phyloP scores from a whole-genome alignment of 495 filamentous ascomycete species.

The Rostrohypoxylon terebratum region DNA sequence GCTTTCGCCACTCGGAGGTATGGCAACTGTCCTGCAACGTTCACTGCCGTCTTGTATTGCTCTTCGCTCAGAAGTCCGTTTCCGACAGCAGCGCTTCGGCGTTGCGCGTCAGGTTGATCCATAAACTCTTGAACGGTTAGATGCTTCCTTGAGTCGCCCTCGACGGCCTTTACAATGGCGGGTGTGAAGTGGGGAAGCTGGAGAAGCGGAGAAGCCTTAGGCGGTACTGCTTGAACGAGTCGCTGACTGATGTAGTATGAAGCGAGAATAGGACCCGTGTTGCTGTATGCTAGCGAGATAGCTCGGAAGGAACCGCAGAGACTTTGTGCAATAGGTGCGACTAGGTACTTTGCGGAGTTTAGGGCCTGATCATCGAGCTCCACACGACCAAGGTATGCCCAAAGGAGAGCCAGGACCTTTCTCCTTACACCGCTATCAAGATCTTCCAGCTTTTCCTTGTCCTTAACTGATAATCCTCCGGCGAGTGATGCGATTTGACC shows the following conservation, averaged over 20 bases:
- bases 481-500: slow-evolving; percentile 59
- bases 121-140: slow-evolving; percentile 88
- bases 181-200: slow-evolving; percentile 92
- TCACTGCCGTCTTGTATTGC: slow-evolving; percentile 80
- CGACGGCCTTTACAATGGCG: slow-evolving; percentile 76
- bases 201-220: slow-evolving; percentile 84
- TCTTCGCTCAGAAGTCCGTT: slow-evolving; percentile 76
- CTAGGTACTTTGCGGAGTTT: slow-evolving; percentile 79
- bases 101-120: slow-evolving; percentile 77
- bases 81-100: slow-evolving; percentile 75
- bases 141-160: slow-evolving; percentile 81
- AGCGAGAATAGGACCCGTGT: slow-evolving; percentile 81
- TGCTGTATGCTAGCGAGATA: slow-evolving; percentile 88
- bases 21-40: slow-evolving; percentile 84
- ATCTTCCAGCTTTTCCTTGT: slow-evolving; percentile 74
- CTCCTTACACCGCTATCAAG: slow-evolving; percentile 77
- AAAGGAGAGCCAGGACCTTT: slow-evolving; percentile 89
- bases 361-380: slow-evolving; percentile 77
- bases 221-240: slow-evolving; percentile 88
- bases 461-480: slow-evolving; percentile 73
- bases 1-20: slow-evolving; percentile 87
- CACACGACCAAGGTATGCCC: slow-evolving; percentile 92
- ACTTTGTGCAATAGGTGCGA: slow-evolving; percentile 84
- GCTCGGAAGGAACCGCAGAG: slow-evolving; percentile 87
- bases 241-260: slow-evolving; percentile 86